A percentile compares a stretch with the other conserved stretches of the same genome.
Conservation (phyloP, 1,284 basidiomycete genomes). For the Trichosporon coremiiforme region DNA sequence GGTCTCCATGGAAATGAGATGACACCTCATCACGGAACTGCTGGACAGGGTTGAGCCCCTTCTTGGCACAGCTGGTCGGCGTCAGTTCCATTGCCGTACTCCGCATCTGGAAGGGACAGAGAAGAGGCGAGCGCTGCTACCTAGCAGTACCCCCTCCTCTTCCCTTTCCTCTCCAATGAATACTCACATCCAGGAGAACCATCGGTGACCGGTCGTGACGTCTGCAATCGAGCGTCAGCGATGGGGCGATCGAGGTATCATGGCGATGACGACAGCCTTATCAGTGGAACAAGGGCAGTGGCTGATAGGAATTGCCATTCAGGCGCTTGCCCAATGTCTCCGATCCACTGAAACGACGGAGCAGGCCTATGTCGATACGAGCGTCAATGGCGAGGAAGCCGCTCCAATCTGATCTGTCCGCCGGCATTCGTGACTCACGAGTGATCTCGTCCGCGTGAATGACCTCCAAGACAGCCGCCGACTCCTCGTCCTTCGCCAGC, state of each 20-base stretch:
- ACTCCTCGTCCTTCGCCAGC: slow-evolving; percentile 73
- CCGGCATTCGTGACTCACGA: slow-evolving; percentile 50
- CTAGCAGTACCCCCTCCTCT: too few species aligned
- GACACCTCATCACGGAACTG: slow-evolving; percentile 75
- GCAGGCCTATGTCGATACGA: too few species aligned
- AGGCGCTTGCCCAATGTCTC: not conserved
- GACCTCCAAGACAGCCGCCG: slow-evolving; percentile 70
- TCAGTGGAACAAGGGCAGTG: too few species aligned
- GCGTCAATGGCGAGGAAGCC: too few species aligned
- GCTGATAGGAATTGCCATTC: not conserved
- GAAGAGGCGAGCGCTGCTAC: too few species aligned
- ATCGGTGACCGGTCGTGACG: slow-evolving; percentile 78
- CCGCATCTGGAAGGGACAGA: too few species aligned
- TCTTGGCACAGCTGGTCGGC: slow-evolving; percentile 60
- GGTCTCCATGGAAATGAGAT: slow-evolving; percentile 72
- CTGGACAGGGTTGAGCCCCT: slow-evolving; percentile 68
- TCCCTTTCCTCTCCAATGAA: not conserved
- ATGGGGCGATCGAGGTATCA: not conserved
- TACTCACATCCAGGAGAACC: slow-evolving; percentile 72
- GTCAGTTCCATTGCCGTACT: not conserved
- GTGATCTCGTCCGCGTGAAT: slow-evolving; percentile 82
- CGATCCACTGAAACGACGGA: too few species aligned
- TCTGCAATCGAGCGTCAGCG: slow-evolving; percentile 50
- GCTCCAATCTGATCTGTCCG: too few species aligned
- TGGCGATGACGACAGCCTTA: not conserved